Evolutionary conservation across 1,139 yeast species (phyloP).

Genomic region (Magnusiomyces ingens): DNA sequence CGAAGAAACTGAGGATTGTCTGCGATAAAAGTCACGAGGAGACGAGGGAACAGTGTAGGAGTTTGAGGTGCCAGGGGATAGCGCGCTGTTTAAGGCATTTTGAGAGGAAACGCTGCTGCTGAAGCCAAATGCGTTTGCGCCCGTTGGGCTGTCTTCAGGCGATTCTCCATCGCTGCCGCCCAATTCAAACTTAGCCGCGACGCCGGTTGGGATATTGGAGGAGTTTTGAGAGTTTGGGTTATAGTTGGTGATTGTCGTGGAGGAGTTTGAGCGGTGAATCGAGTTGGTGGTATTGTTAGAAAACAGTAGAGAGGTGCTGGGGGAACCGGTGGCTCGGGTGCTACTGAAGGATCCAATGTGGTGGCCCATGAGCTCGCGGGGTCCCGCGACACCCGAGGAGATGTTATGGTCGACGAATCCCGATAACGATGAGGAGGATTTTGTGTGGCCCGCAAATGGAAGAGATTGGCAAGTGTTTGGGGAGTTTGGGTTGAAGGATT

Average conservation of each 20-base stretch:
- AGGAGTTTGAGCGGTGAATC: conserved; percentile 3
- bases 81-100: no score
- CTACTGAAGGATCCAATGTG: conserved; percentile 14
- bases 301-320: no score
- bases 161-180: conserved; percentile 22
- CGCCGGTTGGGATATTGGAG: conserved; percentile 1
- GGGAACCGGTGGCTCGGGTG: no score
- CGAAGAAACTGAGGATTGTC: conserved; percentile 3
- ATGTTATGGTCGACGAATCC: conserved; percentile 18
- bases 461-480: conserved; percentile 4
- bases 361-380: conserved; percentile 18
- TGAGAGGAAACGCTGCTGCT: no score
- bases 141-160: no score
- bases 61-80: conserved; percentile 17
- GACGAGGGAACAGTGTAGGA: conserved; percentile 14
- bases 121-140: no score
- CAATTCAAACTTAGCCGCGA: conserved; percentile 22
- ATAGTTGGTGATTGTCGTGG: conserved; percentile 6
- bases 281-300: no score
- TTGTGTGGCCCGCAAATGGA: neutral
- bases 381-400: conserved; percentile 21
- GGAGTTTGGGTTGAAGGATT: conserved; percentile 1
- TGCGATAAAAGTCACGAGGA: conserved; percentile 7
- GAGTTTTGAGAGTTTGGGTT: neutral
- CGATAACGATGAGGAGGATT: conserved; percentile 9